Base-by-base conservation (phyloP, 441 rosid species). In the Erodium chrysanthum region DNA sequence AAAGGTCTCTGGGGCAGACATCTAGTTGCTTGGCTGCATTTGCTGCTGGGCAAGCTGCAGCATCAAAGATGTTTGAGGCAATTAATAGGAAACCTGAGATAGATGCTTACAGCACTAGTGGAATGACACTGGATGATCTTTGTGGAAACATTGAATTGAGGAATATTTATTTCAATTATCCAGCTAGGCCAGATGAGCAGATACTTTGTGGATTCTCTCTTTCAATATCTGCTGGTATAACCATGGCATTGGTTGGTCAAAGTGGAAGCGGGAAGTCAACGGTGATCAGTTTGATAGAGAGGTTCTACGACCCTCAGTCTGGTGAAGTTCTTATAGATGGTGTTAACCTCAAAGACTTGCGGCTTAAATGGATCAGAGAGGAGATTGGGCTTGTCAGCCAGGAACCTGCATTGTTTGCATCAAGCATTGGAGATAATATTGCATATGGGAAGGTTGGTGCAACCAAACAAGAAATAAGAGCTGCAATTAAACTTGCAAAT, bases 251-350 rank as follows among this genome's bases (percentile, higher is more conserved):
- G 54, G 96, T 89, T 14, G 93, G 96, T 20, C 88, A 84, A 37
- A 90, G 96, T 59, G 96, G 96, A 17, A 87, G 93, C 37, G 96
- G 96, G 8, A 90, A 90, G 70, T 90, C 97, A 7, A 90, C 97
- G 0, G 89, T 87, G 6, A 78, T 90, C 11, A 84, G 88, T 77
- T 72, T 90, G 42, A 81, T 90, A 14, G 92, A 88, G 80, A 79
- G 96, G 70, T 90, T 90, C 68, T 90, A 88, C 63, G 96, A 90
- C 75, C 96, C 93, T 0, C 83, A 86, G 59, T 74, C 86, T 25
- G 96, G 96, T 25, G 80, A 84, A 77, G 86, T 90, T 29, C 76
- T 87, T 21, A 80, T 90, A 31, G 91, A 86, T 66, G 89, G 89
- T 4, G 52, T 81, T 35, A 68, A 79, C 67, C 70, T 90, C 15